Conservation (phyloP, 2,329 filamentous ascomycete genomes). For the Aspergillus clavatus region DNA sequence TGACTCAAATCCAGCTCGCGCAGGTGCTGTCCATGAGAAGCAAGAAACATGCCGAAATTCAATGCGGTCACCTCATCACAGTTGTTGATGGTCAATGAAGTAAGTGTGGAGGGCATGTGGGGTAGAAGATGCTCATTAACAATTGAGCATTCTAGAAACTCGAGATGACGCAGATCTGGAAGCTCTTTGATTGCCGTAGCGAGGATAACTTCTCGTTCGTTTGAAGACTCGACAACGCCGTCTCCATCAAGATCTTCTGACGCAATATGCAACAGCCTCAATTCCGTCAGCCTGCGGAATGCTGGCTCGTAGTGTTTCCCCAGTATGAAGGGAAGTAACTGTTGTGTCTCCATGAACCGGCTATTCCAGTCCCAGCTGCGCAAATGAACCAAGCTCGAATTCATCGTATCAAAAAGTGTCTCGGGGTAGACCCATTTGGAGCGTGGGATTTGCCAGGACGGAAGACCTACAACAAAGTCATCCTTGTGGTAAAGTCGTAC, state of each 20-base stretch:
- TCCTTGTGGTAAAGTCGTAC: conserved; percentile 67
- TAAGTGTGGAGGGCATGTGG: conserved; percentile 61
- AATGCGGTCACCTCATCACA: conserved; percentile 70
- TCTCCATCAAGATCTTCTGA: conserved; percentile 17
- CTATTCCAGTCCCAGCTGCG: conserved; percentile 55
- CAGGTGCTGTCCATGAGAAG: conserved; percentile 62
- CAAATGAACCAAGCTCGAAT: conserved; percentile 44
- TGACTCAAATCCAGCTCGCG: conserved; percentile 66
- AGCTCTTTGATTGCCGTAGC: conserved; percentile 54
- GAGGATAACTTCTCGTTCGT: conserved; percentile 25
- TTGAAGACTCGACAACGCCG: conserved; percentile 41
- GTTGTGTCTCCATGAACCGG: conserved; percentile 38
- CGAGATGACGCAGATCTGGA: conserved; percentile 60
- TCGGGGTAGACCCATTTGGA: conserved; percentile 65
- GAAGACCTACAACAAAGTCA: conserved; percentile 46
- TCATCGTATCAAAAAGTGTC: conserved; percentile 61
- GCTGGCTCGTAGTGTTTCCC: conserved; percentile 49
- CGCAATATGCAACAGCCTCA: conserved; percentile 36
- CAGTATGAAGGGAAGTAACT: conserved; percentile 46
- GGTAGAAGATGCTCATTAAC: conserved; percentile 65
- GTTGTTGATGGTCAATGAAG: conserved; percentile 68
- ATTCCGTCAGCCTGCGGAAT: conserved; percentile 44
- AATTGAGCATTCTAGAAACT: conserved; percentile 70
- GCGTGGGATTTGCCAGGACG: conserved; percentile 22
- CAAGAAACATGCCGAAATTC: conserved; percentile 61